Evolutionary conservation across 352 stramenopile species (phyloP).

Genomic region (Phytophthora sojae): DNA sequence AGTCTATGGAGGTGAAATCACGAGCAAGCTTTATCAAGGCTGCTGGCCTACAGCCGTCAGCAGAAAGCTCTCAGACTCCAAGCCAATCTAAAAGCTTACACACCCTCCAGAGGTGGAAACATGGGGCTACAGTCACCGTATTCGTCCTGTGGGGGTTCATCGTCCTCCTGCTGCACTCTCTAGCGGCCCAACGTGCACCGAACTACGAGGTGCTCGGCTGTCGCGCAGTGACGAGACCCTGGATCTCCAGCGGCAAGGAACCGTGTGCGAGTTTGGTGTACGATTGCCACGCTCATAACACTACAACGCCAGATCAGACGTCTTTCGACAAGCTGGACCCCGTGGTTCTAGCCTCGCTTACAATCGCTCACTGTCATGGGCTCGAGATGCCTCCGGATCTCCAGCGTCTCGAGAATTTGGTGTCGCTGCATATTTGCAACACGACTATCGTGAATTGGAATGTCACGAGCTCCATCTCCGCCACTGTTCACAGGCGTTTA

Average conservation of each 20-base stretch:
- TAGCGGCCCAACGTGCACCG: slow-evolving; percentile 16
- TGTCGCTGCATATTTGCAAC: slow-evolving; percentile 22
- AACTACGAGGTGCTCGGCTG: slow-evolving; percentile 24
- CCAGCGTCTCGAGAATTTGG: slow-evolving; percentile 11
- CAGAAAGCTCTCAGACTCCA: not conserved
- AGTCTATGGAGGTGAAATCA: slow-evolving; percentile 4
- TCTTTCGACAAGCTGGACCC: slow-evolving; percentile 30
- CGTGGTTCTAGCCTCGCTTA: slow-evolving; percentile 2
- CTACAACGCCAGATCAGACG: slow-evolving; percentile 9
- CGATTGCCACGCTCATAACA: slow-evolving; percentile 20
- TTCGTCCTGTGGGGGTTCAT: slow-evolving; percentile 25
- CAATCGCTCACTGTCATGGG: slow-evolving; percentile 17
- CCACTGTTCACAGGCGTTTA: no score
- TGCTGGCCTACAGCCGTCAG: not conserved
- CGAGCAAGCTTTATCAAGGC: not conserved
- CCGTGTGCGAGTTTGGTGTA: slow-evolving; percentile 30
- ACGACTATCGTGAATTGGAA: slow-evolving; percentile 27
- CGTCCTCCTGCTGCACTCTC: slow-evolving; percentile 14
- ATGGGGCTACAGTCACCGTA: slow-evolving; percentile 3
- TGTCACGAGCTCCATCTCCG: not conserved
- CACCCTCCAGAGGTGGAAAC: slow-evolving; percentile 13
- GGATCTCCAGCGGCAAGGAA: slow-evolving; percentile 34
- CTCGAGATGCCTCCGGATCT: slow-evolving; percentile 19
- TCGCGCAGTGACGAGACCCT: slow-evolving; percentile 17
- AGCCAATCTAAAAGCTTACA: not conserved